Evolutionary conservation across 495 filamentous ascomycete species (phyloP).

Genomic region (Podospora australis): DNA sequence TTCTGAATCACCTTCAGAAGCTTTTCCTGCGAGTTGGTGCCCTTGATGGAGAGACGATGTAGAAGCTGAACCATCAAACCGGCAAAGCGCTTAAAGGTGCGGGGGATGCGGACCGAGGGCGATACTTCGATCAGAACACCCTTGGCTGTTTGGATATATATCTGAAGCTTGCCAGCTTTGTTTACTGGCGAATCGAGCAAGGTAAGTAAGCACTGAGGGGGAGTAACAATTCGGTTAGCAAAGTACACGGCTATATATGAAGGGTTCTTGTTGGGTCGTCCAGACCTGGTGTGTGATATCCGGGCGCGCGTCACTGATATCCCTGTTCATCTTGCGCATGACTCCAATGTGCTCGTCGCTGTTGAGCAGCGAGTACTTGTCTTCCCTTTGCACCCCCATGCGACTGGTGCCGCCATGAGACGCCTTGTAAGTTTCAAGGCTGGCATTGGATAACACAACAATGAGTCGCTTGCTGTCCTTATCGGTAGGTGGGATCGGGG

Average conservation of each 20-base stretch:
- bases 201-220: slow-evolving; percentile 80
- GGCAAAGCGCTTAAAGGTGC: slow-evolving; percentile 98
- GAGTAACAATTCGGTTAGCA: slow-evolving; percentile 17
- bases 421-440: slow-evolving; percentile 92
- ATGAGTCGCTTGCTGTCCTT: slow-evolving; percentile 87
- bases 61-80: slow-evolving; percentile 99
- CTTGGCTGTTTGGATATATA: slow-evolving; percentile 96
- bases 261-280: slow-evolving; percentile 19
- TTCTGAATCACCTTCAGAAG: slow-evolving; percentile 96
- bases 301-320: slow-evolving; percentile 94
- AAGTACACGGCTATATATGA: not conserved
- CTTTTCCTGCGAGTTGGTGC: slow-evolving; percentile 93
- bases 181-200: slow-evolving; percentile 97
- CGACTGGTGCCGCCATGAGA: slow-evolving; percentile 59
- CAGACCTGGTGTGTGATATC: slow-evolving; percentile 97
- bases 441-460: slow-evolving; percentile 94
- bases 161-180: slow-evolving; percentile 94
- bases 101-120: slow-evolving; percentile 90
- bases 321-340: slow-evolving; percentile 98
- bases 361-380: slow-evolving; percentile 94
- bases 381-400: slow-evolving; percentile 63
- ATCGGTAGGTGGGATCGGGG: slow-evolving; percentile 74
- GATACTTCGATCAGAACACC: slow-evolving; percentile 96
- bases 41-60: slow-evolving; percentile 91
- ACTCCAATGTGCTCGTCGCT: slow-evolving; percentile 98